Evolutionary conservation across 768 basidiomycete species (phyloP), one percentile per base, ranked within the genome.

Genomic region (Lactarius indigo): DNA sequence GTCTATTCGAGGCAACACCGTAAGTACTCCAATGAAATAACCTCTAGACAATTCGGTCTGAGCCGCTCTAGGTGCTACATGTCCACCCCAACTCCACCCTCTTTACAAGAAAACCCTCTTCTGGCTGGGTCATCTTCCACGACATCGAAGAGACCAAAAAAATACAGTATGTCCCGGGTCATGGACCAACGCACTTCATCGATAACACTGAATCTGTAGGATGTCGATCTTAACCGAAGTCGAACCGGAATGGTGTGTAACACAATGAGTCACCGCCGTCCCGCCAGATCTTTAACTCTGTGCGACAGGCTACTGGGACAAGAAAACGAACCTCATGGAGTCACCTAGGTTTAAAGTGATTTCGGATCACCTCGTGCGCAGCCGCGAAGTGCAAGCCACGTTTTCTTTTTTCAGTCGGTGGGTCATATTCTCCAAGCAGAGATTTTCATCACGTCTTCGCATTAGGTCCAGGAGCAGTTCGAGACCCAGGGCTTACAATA

Each of bases 111-210:
- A 95, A 92, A 73, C 92, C 97, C 10, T 84, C 87, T 28, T 90
- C 90, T 1, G 92, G 92, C 8, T 98, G 94, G 93, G 92, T 99
- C 4, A 81, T 99, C 10, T 98, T 89, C 73, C 94, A 98, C 72
- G 95, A 98, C 75, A 88, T 97, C 80, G 90, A 98, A 72, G 96
- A 98, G 76, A 98, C 97, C 0, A 96, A 94, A 70, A 97, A 95
- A 74, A 88, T 87, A 50, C 96, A 92, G 92, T 92, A 71, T 72
- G 91, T 75, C 52, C 31, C 42, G 1, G 26, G 30, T 8, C 50
- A 5, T 50, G 33, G 30, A n/a, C 15, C 42, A 35, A 35, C 5
- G 58, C 57, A 20, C 66, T 69, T 59, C 20, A 39, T 33, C 23
- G 54, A 64, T 66, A 76, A 61, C 75, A 70, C 54, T 20, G 59